These are phyloP conservation scores for Leishmania lainsoni DNA, from an alignment of 208 protist species.

Conservation along the genomic window DNA sequence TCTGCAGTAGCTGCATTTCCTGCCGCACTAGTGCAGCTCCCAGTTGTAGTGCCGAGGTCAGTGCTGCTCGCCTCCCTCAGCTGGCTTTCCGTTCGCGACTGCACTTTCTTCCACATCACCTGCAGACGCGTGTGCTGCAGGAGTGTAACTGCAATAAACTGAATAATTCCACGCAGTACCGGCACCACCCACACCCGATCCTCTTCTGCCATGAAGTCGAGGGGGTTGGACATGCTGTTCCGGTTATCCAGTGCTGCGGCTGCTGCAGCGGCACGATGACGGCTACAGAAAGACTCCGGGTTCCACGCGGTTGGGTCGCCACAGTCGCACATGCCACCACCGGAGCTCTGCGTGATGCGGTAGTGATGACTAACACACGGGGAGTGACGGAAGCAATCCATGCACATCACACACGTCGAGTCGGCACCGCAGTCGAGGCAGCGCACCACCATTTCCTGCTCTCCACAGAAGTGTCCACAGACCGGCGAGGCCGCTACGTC, in stretches of 20 bases:
- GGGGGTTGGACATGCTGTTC: background rate
- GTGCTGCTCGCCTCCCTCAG: background rate
- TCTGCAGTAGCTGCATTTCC: background rate
- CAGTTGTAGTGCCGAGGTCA: background rate
- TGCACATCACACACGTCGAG: constrained; percentile 90
- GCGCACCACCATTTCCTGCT: constrained; percentile 71
- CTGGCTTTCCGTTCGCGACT: background rate
- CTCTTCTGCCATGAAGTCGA: constrained; percentile 24
- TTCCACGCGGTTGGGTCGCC: constrained; percentile 90
- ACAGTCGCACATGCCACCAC: constrained; percentile 93
- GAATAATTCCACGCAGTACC: constrained; percentile 47
- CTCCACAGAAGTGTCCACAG: constrained; percentile 61
- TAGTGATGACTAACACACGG: constrained; percentile 81
- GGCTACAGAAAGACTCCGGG: constrained; percentile 60
- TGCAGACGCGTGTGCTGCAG: constrained; percentile 26
- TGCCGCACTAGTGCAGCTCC: background rate
- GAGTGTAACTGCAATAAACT: constrained; percentile 43
- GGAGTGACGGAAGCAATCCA: constrained; percentile 89
- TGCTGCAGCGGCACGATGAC: constrained; percentile 39
- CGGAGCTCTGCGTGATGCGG: constrained; percentile 60
- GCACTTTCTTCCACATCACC: constrained; percentile 5
- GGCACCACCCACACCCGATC: constrained; percentile 46
- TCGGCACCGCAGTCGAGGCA: constrained; percentile 91
- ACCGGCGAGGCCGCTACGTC: constrained; percentile 29
- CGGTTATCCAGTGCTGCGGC: background rate